A percentile compares a stretch with the other conserved stretches of the same genome.
Conservation (phyloP, 1,284 basidiomycete species). For the Ustilago crameri region DNA sequence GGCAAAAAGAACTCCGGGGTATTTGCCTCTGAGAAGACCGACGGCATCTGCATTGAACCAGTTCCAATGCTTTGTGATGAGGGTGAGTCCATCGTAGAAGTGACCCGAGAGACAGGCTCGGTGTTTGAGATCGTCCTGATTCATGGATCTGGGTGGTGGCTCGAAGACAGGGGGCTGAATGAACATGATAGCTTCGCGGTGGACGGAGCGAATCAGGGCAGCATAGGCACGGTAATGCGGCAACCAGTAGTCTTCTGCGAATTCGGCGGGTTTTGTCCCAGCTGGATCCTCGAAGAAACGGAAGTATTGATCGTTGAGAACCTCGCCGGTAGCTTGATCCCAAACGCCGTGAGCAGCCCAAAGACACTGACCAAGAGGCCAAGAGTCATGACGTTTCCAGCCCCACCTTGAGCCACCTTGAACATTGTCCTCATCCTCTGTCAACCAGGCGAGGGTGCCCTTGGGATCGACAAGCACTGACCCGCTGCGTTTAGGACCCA, state of each 20-base stretch:
- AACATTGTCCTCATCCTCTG: slow-evolving; percentile 46
- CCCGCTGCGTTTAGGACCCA: slow-evolving; percentile 82
- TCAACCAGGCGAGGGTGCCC: slow-evolving; percentile 71
- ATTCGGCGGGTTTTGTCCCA: slow-evolving; percentile 72
- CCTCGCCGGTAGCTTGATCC: slow-evolving; percentile 77
- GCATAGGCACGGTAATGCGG: slow-evolving; percentile 80
- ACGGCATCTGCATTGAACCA: slow-evolving; percentile 85
- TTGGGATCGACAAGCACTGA: slow-evolving; percentile 84
- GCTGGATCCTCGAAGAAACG: slow-evolving; percentile 28
- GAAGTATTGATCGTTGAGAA: slow-evolving; percentile 86
- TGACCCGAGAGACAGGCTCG: slow-evolving; percentile 85
- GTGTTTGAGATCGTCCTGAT: slow-evolving; percentile 73
- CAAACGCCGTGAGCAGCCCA: slow-evolving; percentile 96
- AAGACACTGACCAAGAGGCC: slow-evolving; percentile 83
- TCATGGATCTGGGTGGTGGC: slow-evolving; percentile 74
- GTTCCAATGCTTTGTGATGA: slow-evolving; percentile 73
- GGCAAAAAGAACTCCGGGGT: slow-evolving; percentile 72
- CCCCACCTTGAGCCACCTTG: slow-evolving; percentile 73
- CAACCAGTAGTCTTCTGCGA: slow-evolving; percentile 84
- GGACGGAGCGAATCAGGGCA: slow-evolving; percentile 76
- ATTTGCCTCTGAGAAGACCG: slow-evolving; percentile 84
- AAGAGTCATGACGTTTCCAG: slow-evolving; percentile 80
- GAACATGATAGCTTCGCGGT: slow-evolving; percentile 88
- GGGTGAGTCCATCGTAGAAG: slow-evolving; percentile 90
- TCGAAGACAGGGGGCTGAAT: slow-evolving; percentile 93